Conservation (phyloP, 2,329 filamentous ascomycete genomes). For the Hymenoscyphus fructigenus region DNA sequence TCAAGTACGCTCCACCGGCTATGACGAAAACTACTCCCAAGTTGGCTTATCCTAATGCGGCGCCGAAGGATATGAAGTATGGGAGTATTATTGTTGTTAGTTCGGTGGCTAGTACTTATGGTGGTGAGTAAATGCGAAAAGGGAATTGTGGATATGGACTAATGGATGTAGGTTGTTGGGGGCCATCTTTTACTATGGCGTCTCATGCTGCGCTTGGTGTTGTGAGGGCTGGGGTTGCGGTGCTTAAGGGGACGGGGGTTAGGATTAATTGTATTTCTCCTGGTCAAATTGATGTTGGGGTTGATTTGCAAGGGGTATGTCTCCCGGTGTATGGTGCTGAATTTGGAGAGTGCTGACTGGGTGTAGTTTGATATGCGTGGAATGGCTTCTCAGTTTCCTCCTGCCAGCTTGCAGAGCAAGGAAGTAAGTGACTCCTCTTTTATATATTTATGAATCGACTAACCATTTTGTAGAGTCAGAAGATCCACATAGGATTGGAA, state of each 20-base stretch:
- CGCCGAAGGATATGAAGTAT: conserved; percentile 59
- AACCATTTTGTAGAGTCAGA: conserved; percentile 40
- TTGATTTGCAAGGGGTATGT: conserved; percentile 45
- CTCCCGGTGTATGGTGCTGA: not conserved
- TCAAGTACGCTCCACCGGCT: conserved; percentile 63
- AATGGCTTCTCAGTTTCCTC: conserved; percentile 54
- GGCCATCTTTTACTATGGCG: conserved; percentile 60
- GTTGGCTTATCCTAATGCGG: conserved; percentile 58
- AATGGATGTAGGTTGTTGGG: conserved; percentile 48
- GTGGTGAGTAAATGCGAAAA: too few species aligned
- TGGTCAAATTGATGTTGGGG: conserved; percentile 43
- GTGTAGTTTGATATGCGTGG: conserved; percentile 48
- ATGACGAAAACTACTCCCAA: conserved; percentile 59
- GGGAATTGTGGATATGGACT: too few species aligned
- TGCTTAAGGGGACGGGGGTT: conserved; percentile 56
- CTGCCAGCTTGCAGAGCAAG: conserved; percentile 50
- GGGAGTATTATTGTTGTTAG: conserved; percentile 63
- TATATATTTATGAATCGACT: not conserved
- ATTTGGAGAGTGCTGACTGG: not conserved
- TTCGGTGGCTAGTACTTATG: conserved; percentile 56
- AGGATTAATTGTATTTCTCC: conserved; percentile 55
- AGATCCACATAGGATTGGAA: conserved; percentile 55
- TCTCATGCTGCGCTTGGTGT: conserved; percentile 61
- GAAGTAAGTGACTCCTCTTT: conserved; percentile 35
- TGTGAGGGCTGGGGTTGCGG: conserved; percentile 56